Percentiles rank a stretch among this genome's conserved stretches.
Conservation (phyloP, 2,329 filamentous ascomycete genomes). For the Ceratocystis albifundus region DNA sequence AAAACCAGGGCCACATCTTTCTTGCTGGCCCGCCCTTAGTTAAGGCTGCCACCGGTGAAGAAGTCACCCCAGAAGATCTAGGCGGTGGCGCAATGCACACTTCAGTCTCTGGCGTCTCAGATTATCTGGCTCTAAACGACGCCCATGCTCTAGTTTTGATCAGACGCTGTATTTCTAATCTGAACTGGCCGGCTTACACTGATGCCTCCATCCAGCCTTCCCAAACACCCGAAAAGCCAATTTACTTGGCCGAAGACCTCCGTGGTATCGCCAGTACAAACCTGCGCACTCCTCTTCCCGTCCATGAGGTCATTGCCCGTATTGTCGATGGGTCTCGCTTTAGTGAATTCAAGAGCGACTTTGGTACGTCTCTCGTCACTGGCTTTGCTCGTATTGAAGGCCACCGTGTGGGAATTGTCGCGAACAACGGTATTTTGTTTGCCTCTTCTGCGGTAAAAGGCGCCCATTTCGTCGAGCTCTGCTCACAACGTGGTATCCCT, state of each 20-base stretch:
- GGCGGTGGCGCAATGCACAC: conserved; percentile 85
- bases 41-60: conserved; percentile 89
- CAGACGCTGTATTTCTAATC: conserved; percentile 69
- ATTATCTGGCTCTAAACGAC: conserved; percentile 90
- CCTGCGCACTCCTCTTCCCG: conserved; percentile 70
- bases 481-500: conserved; percentile 77
- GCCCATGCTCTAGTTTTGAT: conserved; percentile 82
- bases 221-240: conserved; percentile 54
- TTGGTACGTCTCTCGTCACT: conserved; percentile 79
- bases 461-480: conserved; percentile 93
- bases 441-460: conserved; percentile 82
- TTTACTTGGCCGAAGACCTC: conserved; percentile 70
- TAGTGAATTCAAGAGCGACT: conserved; percentile 86
- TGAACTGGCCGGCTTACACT: conserved; percentile 60
- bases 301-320: conserved; percentile 82
- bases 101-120: conserved; percentile 81
- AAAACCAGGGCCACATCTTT: conserved; percentile 94
- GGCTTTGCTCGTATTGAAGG: conserved; percentile 86
- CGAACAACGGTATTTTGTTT: conserved; percentile 93
- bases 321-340: conserved; percentile 87
- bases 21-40: conserved; percentile 87
- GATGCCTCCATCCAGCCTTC: background rate
- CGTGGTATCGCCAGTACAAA: conserved; percentile 84
- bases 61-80: conserved; percentile 79
- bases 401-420: conserved; percentile 81